Percentiles rank a stretch among this genome's conserved stretches.
phyloP scores from a whole-genome alignment of 2,329 filamentous ascomycete species.

The Didymellaceae sp. region DNA sequence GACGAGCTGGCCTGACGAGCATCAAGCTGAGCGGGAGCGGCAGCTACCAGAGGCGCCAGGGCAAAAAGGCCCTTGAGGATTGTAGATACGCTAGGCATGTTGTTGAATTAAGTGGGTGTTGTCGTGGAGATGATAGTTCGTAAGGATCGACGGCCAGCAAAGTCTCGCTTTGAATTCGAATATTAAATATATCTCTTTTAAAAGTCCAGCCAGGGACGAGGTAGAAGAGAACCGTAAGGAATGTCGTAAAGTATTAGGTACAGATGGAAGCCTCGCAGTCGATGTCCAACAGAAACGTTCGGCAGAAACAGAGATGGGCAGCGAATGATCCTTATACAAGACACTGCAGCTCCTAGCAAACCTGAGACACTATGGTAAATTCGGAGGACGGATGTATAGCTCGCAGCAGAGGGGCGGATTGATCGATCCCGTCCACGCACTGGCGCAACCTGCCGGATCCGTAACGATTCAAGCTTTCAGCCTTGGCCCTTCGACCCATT shows the following conservation, averaged over 20 bases:
- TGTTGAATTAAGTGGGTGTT: conserved; percentile 39
- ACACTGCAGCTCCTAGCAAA: conserved; percentile 38
- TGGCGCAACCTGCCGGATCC: conserved; percentile 38
- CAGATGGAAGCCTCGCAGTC: conserved; percentile 42
- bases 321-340: conserved; percentile 49
- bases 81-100: conserved; percentile 48
- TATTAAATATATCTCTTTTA: conserved; percentile 45
- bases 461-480: conserved; percentile 42
- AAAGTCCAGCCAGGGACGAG: conserved; percentile 51
- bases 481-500: conserved; percentile 38
- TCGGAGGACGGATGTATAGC: conserved; percentile 46
- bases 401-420: conserved; percentile 39
- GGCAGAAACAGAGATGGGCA: conserved; percentile 48
- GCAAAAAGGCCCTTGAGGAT: conserved; percentile 44
- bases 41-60: conserved; percentile 44
- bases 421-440: conserved; percentile 42
- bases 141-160: conserved; percentile 45
- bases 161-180: conserved; percentile 47
- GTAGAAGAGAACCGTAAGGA: conserved; percentile 47
- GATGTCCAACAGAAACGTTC: conserved; percentile 44
- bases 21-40: conserved; percentile 37
- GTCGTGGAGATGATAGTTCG: conserved; percentile 24
- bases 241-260: conserved; percentile 47
- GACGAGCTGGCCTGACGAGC: conserved; percentile 34
- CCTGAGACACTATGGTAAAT: conserved; percentile 48